Evolutionary conservation across 495 filamentous ascomycete genomes (phyloP), one percentile per base, ranked within the genome.

Genomic region (Penicillium macrosclerotiorum): DNA sequence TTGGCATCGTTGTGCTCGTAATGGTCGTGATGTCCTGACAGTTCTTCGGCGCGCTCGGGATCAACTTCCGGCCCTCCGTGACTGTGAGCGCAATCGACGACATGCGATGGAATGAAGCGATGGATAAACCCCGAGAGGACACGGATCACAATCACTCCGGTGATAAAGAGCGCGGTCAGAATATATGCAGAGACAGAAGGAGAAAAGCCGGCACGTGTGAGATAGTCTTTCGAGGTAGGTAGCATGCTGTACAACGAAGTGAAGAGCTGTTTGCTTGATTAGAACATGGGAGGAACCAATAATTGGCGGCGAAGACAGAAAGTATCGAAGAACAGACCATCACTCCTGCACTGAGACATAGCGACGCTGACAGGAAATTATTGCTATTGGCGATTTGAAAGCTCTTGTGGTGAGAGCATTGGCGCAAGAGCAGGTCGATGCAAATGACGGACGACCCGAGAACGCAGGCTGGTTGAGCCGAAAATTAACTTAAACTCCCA

Each of bases 271-370:
- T 5, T 9, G 13, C 20, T n/a, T 6, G 29, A 57, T 48, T 59
- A 35, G 25, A 26, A 6, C n/a, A n/a, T n/a, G n/a, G n/a, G n/a
- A n/a, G n/a, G n/a, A n/a, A n/a, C n/a, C n/a, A n/a, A n/a, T n/a
- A n/a, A n/a, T n/a, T n/a, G n/a, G n/a, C n/a, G n/a, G n/a, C 17
- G 17, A 30, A 16, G 34, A 30, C n/a, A n/a, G n/a, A n/a, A n/a
- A n/a, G n/a, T n/a, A n/a, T 17, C 30, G 29, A 8, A 33, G 14
- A 3, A 67, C 80, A 42, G 65, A 96, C 90, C 91, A 98, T 94
- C n/a, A 98, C 93, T 23, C 93, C 93, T 36, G 95, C 95, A 64
- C 90, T 95, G 37, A 98, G 68, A 68, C 90, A 95, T 48, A 97
- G 69, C 2, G 92, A 95, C 16, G 83, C 82, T 1, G 91, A 89